phyloP scores from a whole-genome alignment of 495 filamentous ascomycete genomes.

The Penicillium pulvis region DNA sequence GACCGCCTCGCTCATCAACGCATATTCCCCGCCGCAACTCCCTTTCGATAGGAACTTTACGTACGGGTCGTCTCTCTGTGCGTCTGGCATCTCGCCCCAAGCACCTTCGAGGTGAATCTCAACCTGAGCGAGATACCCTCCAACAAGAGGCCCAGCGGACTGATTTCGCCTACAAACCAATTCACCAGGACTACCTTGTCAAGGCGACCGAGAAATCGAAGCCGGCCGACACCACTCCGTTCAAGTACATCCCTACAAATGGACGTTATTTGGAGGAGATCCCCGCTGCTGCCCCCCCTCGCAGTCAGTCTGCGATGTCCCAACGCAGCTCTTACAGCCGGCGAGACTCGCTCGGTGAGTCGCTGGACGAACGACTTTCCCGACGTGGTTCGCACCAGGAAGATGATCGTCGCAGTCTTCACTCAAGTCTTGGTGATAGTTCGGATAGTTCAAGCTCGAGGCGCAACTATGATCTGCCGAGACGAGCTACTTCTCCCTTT shows the following conservation, averaged over 20 bases:
- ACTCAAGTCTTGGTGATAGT: conserved; percentile 12
- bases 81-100: conserved; percentile 34
- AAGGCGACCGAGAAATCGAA: conserved; percentile 33
- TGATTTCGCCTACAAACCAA: conserved; percentile 41
- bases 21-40: conserved; percentile 21
- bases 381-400: conserved; percentile 10
- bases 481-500: conserved; percentile 21
- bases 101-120: conserved; percentile 11
- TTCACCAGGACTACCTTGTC: conserved; percentile 35
- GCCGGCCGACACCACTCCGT: conserved; percentile 17
- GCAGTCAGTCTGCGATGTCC: conserved; percentile 27
- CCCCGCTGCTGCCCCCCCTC: conserved; percentile 1
- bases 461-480: conserved; percentile 12
- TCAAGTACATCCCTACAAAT: conserved; percentile 41
- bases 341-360: conserved; percentile 18
- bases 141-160: conserved; percentile 16
- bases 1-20: background rate
- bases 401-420: conserved; percentile 18
- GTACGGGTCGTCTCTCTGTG: conserved; percentile 37
- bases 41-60: conserved; percentile 28
- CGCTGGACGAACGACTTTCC: background rate
- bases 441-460: conserved; percentile 9
- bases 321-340: conserved; percentile 10
- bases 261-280: conserved; percentile 27
- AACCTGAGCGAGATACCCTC: conserved; percentile 11